Percentiles rank a stretch among this genome's conserved stretches.
phyloP scores from a whole-genome alignment of 2,329 filamentous ascomycete species.

The Ceratocystis papillata region DNA sequence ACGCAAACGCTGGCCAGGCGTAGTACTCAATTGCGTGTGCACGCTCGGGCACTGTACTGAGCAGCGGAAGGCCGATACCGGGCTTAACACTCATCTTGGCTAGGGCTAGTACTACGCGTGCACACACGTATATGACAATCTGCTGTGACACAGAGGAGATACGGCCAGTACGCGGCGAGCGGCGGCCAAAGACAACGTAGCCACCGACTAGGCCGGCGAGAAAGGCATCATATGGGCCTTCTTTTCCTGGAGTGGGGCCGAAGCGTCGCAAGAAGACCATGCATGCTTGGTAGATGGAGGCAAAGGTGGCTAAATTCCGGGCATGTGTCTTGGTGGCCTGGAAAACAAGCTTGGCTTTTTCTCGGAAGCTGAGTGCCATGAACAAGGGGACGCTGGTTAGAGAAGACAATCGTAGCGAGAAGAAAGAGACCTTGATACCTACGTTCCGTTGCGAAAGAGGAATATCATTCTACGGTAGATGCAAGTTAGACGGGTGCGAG shows the following conservation, averaged over 20 bases:
- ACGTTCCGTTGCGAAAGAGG: slow-evolving; percentile 85
- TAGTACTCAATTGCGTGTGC: slow-evolving; percentile 48
- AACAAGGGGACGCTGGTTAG: slow-evolving; percentile 5
- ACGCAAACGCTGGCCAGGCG: slow-evolving; percentile 88
- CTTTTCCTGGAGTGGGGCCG: slow-evolving; percentile 48
- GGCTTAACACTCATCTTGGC: slow-evolving; percentile 72
- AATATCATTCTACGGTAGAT: slow-evolving; percentile 66
- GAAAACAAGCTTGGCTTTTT: slow-evolving; percentile 68
- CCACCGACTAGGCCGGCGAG: slow-evolving; percentile 79
- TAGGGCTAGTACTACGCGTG: slow-evolving; percentile 72
- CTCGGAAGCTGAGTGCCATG: slow-evolving; percentile 43
- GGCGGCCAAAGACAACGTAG: slow-evolving; percentile 77
- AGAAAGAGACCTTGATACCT: slow-evolving; percentile 32
- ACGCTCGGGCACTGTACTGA: slow-evolving; percentile 38
- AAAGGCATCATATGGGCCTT: slow-evolving; percentile 70
- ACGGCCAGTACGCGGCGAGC: slow-evolving; percentile 51
- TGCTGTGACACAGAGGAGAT: slow-evolving; percentile 82
- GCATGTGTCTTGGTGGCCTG: slow-evolving; percentile 85
- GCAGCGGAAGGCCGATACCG: slow-evolving; percentile 39
- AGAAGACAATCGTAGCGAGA: background rate
- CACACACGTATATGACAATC: slow-evolving; percentile 97
- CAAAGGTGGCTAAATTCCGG: slow-evolving; percentile 82
- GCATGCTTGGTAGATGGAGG: slow-evolving; percentile 74
- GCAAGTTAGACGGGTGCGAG: slow-evolving; percentile 11
- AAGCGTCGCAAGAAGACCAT: slow-evolving; percentile 64